phyloP scores from a whole-genome alignment of 176 grass and related monocot genomes.

The Musa schizocarpa region DNA sequence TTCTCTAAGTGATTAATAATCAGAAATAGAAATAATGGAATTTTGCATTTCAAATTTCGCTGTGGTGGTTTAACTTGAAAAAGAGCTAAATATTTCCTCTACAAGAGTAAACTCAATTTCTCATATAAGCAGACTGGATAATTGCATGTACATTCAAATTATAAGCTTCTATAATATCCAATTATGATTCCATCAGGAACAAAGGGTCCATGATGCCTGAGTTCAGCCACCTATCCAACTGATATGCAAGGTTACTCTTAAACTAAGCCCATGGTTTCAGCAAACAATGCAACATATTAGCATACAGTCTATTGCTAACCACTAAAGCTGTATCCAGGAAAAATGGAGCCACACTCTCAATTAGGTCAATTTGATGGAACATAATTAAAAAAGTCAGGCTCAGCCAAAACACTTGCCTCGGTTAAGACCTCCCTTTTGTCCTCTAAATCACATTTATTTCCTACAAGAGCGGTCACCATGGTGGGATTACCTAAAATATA shows the following conservation, averaged over 20 bases:
- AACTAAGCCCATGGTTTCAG: neutral
- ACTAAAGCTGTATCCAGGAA: neutral
- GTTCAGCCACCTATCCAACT: no score
- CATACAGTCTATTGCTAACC: neutral
- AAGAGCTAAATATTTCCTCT: no score
- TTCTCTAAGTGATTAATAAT: no score
- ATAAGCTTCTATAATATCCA: neutral
- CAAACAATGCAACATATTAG: neutral
- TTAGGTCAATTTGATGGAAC: neutral
- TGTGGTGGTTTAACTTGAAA: no score
- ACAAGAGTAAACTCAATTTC: neutral
- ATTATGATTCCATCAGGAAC: no score
- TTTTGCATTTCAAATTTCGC: no score
- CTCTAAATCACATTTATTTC: constrained; percentile 24
- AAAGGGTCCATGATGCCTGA: neutral
- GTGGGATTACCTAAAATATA: constrained; percentile 12
- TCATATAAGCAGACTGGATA: neutral
- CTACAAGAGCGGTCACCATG: constrained; percentile 16
- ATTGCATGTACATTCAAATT: neutral
- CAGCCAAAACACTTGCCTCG: constrained; percentile 12
- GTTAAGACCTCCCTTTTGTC: constrained; percentile 14
- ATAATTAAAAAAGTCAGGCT: neutral
- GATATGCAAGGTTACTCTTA: neutral
- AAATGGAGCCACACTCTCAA: neutral
- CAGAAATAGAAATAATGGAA: no score